phyloP scores from a whole-genome alignment of 83 land plant genomes.

The Picea engelmannii region DNA sequence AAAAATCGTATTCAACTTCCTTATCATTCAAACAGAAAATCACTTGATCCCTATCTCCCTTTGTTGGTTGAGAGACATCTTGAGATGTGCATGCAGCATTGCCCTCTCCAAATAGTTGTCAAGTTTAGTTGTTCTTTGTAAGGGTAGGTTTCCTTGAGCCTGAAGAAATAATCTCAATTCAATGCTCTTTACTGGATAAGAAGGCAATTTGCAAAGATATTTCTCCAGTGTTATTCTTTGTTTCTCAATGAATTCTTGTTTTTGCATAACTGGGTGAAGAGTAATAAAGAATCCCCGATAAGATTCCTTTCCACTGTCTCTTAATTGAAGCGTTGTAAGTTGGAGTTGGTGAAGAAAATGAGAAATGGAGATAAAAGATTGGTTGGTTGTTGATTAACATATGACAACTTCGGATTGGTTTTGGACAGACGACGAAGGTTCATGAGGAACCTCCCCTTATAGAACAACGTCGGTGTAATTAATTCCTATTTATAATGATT shows the following conservation, averaged over 20 bases:
- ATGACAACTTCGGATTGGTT: too few relatives aligned
- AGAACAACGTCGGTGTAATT: too few relatives aligned
- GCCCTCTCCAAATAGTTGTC: conserved; percentile 79
- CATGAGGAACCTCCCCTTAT: too few relatives aligned
- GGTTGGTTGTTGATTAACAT: too few relatives aligned
- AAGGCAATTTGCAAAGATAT: conserved; percentile 72
- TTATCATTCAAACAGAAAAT: too few relatives aligned
- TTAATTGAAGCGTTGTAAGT: too few relatives aligned
- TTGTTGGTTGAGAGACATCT: conserved; percentile 84
- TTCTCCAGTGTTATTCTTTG: conserved; percentile 80
- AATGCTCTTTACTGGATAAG: conserved; percentile 78
- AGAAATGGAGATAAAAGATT: too few relatives aligned
- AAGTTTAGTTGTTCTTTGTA: conserved; percentile 60
- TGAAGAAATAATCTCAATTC: conserved; percentile 77
- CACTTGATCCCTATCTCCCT: conserved; percentile 88
- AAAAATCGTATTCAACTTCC: too few relatives aligned
- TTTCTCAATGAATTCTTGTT: conserved; percentile 92
- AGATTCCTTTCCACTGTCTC: conserved; percentile 4
- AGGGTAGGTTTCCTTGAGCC: conserved; percentile 70
- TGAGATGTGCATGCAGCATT: conserved; percentile 38
- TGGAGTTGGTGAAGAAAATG: too few relatives aligned
- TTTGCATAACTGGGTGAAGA: conserved; percentile 93
- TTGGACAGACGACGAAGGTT: too few relatives aligned
- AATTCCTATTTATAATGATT: too few relatives aligned
- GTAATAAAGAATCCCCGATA: conserved; percentile 90